These are phyloP conservation scores for Saccharomyces jurei DNA, from an alignment of 805 yeast genomes.

Conservation along the genomic window DNA sequence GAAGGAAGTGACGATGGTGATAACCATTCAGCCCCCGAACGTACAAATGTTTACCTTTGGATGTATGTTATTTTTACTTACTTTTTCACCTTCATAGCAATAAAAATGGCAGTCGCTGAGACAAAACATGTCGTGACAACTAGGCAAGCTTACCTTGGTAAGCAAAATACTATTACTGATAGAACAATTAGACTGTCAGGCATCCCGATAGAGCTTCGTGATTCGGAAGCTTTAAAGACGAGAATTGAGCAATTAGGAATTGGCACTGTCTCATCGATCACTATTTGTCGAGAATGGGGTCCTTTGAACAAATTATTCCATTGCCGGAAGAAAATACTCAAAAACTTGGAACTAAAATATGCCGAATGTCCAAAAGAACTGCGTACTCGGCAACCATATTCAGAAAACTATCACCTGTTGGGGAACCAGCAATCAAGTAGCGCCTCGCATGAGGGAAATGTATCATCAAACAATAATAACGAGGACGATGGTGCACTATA, in stretches of 20 bases:
- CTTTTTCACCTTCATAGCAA: slow-evolving; percentile 64
- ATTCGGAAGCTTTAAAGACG: slow-evolving; percentile 56
- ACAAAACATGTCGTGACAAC: slow-evolving; percentile 66
- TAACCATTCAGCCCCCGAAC: slow-evolving; percentile 30
- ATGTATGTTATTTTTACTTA: slow-evolving; percentile 82
- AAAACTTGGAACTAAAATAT: slow-evolving; percentile 49
- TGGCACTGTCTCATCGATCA: slow-evolving; percentile 69
- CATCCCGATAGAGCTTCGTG: slow-evolving; percentile 74
- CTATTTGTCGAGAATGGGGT: slow-evolving; percentile 84
- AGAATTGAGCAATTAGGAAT: slow-evolving; percentile 73
- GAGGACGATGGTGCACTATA: slow-evolving; percentile 8
- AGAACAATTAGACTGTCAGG: slow-evolving; percentile 84
- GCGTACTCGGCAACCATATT: slow-evolving; percentile 14
- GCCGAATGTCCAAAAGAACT: slow-evolving; percentile 27
- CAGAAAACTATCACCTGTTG: slow-evolving; percentile 21
- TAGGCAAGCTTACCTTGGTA: slow-evolving; percentile 76
- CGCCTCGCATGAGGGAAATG: not conserved
- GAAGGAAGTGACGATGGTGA: slow-evolving; percentile 20
- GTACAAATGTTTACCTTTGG: slow-evolving; percentile 58
- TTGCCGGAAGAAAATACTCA: slow-evolving; percentile 45
- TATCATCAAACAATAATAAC: not conserved
- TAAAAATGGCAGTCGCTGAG: slow-evolving; percentile 54
- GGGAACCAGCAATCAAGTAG: slow-evolving; percentile 3
- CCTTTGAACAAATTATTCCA: slow-evolving; percentile 58
- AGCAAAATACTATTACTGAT: slow-evolving; percentile 83